These are phyloP conservation scores for Tuber aestivum DNA, from an alignment of 495 filamentous ascomycete species.

Conservation along the genomic window DNA sequence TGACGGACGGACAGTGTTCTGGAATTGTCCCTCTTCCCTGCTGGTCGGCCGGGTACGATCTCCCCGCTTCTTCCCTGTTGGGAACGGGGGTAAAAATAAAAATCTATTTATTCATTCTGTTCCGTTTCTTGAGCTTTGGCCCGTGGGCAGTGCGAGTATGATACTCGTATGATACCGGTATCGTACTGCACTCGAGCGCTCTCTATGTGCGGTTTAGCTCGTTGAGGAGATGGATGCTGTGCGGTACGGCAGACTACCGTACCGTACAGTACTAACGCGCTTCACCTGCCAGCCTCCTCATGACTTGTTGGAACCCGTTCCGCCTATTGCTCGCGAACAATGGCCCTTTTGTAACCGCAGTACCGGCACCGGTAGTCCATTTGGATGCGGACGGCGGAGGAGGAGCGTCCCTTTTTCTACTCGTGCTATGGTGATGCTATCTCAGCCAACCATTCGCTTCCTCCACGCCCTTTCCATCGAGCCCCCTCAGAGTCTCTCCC, in stretches of 20 bases:
- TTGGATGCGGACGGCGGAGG: neutral
- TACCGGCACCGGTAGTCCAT: neutral
- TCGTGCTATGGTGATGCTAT: neutral
- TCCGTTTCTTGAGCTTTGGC: neutral
- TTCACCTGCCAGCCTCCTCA: neutral
- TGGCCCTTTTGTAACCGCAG: neutral
- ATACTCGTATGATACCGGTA: too few relatives aligned
- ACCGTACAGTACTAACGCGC: too few relatives aligned
- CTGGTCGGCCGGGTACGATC: neutral
- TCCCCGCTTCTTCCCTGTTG: neutral
- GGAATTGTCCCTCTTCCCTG: neutral
- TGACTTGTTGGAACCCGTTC: neutral
- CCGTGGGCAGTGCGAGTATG: neutral
- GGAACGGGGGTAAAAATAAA: neutral
- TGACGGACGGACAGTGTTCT: too few relatives aligned
- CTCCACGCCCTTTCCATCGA: slow-evolving; percentile 19
- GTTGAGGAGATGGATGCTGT: neutral
- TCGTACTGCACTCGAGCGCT: neutral
- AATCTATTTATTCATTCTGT: neutral
- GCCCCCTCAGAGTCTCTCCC: slow-evolving; percentile 12
- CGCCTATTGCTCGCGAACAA: neutral
- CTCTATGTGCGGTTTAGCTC: neutral
- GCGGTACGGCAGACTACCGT: neutral
- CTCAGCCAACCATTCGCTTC: neutral
- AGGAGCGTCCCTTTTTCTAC: neutral